Percentiles rank a stretch among this genome's conserved stretches.
These are phyloP conservation scores for Lagenidium giganteum DNA, from an alignment of 352 stramenopile species.

Conservation along the genomic window DNA sequence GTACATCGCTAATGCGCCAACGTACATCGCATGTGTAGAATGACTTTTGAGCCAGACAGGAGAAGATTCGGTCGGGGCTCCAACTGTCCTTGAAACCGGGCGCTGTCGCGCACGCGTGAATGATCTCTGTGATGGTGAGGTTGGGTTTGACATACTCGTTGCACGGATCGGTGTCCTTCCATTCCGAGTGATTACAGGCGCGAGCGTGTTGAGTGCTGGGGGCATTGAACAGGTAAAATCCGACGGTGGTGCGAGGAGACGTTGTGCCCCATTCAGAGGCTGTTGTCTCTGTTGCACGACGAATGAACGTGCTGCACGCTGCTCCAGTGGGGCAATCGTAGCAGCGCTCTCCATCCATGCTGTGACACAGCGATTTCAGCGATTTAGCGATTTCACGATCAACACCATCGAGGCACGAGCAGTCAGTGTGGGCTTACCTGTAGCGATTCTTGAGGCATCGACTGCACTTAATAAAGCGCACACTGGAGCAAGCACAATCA, in stretches of 20 bases:
- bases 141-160: slow-evolving; percentile 14
- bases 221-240: slow-evolving; percentile 50
- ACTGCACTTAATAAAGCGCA: slow-evolving; percentile 30
- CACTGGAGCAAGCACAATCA: slow-evolving; percentile 1
- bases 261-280: slow-evolving; percentile 35
- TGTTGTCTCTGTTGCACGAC: slow-evolving; percentile 43
- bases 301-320: slow-evolving; percentile 42
- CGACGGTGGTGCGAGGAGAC: slow-evolving; percentile 45
- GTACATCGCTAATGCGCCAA: neutral
- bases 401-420: no score
- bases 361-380: slow-evolving; percentile 9
- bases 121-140: slow-evolving; percentile 24
- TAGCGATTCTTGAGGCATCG: slow-evolving; percentile 50
- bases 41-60: slow-evolving; percentile 39
- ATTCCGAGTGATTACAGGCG: slow-evolving; percentile 27
- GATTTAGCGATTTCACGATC: no score
- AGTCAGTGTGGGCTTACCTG: slow-evolving; percentile 19
- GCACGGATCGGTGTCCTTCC: slow-evolving; percentile 46
- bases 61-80: slow-evolving; percentile 46
- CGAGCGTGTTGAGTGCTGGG: slow-evolving; percentile 32
- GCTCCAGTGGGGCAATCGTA: slow-evolving; percentile 47
- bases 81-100: slow-evolving; percentile 49
- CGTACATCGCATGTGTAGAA: slow-evolving; percentile 69
- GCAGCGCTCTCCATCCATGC: slow-evolving; percentile 49
- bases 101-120: slow-evolving; percentile 29